Evolutionary conservation across 306 rosid genomes (phyloP).

Genomic region (Vachellia collinsii): DNA sequence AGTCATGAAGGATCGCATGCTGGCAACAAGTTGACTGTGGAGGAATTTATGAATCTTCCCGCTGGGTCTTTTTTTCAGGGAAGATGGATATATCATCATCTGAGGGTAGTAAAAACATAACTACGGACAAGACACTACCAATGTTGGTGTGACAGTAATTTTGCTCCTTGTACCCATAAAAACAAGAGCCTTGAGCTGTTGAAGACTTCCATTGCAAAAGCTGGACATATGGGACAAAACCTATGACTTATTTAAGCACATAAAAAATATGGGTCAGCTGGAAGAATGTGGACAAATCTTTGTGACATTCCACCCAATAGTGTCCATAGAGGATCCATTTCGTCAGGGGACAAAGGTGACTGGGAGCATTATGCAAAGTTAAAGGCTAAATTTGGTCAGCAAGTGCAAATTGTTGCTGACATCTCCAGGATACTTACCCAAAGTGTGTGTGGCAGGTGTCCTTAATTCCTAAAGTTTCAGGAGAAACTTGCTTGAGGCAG

Average conservation of each 20-base stretch:
- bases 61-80: not conserved
- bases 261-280: not conserved
- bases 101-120: not conserved
- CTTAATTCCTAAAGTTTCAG: not conserved
- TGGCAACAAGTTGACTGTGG: not conserved
- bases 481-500: not conserved
- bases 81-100: not conserved
- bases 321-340: not conserved
- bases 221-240: not conserved
- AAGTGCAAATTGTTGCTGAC: too few species aligned
- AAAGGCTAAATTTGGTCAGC: too few species aligned
- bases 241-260: not conserved
- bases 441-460: not conserved
- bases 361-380: not conserved
- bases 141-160: not conserved
- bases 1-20: not conserved
- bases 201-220: not conserved
- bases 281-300: not conserved
- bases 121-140: not conserved
- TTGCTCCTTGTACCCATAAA: not conserved
- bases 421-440: not conserved
- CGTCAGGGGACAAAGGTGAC: not conserved
- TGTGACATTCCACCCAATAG: not conserved
- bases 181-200: not conserved
- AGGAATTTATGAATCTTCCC: not conserved